Evolutionary conservation across 2,329 filamentous ascomycete species (phyloP).

Genomic region (Cytospora paraplurivora): DNA sequence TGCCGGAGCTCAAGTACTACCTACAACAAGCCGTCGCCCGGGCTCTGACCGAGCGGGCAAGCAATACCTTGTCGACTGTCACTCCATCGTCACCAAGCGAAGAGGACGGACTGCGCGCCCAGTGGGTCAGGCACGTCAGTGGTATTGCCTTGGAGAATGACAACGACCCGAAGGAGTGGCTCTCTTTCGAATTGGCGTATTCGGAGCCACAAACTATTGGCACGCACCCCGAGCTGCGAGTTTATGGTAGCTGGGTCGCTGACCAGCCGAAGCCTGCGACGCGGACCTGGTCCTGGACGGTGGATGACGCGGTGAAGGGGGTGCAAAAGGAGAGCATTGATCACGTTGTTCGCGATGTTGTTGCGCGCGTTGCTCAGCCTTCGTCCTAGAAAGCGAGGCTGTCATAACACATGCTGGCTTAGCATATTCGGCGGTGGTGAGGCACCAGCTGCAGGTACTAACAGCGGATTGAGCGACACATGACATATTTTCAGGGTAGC

Average conservation of each 20-base stretch:
- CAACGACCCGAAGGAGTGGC: conserved; percentile 17
- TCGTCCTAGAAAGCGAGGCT: background rate
- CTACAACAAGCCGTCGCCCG: conserved; percentile 47
- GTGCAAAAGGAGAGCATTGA: conserved; percentile 23
- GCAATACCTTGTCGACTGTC: conserved; percentile 35
- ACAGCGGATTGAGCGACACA: background rate
- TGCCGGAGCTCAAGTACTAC: conserved; percentile 49
- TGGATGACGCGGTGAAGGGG: conserved; percentile 22
- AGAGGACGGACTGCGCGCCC: conserved; percentile 8
- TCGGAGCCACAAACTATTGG: background rate
- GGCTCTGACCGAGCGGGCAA: conserved; percentile 40
- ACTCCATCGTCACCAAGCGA: conserved; percentile 27
- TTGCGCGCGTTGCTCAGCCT: conserved; percentile 22
- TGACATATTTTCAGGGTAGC: background rate
- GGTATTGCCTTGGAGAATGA: conserved; percentile 33
- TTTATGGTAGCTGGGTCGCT: conserved; percentile 26
- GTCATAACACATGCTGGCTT: background rate
- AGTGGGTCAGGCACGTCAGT: conserved; percentile 38
- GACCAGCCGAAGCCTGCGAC: conserved; percentile 12
- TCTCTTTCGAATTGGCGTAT: conserved; percentile 24
- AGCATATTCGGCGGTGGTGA: background rate
- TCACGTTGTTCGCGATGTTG: conserved; percentile 21
- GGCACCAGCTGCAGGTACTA: background rate
- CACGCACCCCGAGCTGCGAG: conserved; percentile 24
- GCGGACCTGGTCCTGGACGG: conserved; percentile 28